phyloP scores from a whole-genome alignment of 75 land plant species.

The Cunninghamia lanceolata region DNA sequence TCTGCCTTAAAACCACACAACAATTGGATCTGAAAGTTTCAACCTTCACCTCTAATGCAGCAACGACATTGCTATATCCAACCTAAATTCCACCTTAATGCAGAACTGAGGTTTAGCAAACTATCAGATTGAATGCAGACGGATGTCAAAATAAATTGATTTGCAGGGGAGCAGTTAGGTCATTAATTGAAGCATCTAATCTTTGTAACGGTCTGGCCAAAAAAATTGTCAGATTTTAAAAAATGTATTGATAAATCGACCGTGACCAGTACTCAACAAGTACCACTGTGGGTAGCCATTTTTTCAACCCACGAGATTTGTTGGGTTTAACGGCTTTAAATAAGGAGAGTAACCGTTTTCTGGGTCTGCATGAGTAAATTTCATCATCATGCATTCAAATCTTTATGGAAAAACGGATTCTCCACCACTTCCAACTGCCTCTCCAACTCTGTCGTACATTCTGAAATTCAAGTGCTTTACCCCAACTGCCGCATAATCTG shows the following conservation, averaged over 20 bases:
- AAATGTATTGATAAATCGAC: no score
- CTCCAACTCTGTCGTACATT: neutral
- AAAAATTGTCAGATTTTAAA: neutral
- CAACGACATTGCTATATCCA: neutral
- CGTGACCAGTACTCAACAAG: neutral
- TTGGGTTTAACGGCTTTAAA: neutral
- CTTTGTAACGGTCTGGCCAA: neutral
- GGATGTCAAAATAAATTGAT: neutral
- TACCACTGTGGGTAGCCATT: neutral
- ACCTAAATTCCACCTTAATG: neutral
- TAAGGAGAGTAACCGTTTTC: neutral
- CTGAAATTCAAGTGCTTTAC: neutral
- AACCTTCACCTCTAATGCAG: neutral
- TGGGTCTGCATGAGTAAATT: no score
- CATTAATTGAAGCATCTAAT: neutral
- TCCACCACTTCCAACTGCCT: neutral
- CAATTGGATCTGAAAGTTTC: neutral
- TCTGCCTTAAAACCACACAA: neutral
- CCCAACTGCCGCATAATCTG: no score
- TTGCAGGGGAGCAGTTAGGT: neutral
- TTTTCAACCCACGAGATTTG: neutral
- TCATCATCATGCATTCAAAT: neutral
- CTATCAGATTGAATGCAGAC: neutral
- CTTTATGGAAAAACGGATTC: neutral
- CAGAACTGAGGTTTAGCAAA: neutral